Evolutionary conservation across 768 basidiomycete genomes (phyloP), one percentile per base, ranked within the genome.

Genomic region (Russula compacta): DNA sequence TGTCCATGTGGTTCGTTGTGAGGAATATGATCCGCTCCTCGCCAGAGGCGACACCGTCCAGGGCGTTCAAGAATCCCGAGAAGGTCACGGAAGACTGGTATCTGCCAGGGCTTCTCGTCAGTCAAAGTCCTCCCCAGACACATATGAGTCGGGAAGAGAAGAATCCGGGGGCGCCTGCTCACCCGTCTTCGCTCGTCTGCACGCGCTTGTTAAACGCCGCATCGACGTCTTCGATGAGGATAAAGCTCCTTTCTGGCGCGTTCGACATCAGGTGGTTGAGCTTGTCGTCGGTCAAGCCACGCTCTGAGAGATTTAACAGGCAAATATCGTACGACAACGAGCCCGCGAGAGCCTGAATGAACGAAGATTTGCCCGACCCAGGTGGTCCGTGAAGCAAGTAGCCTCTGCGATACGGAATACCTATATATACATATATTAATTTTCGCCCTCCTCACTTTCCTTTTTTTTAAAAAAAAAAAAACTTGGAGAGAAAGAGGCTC

Each of bases 11-110:
- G 72, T 99, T 99, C n/a, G 97, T 98, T 0, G 97, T 99, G 86
- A 99, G 90, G 75, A 99, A 99, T 39, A 99, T 83, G 70, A 99
- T 87, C n/a, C 97, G 86, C 69, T 97, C 94, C 75, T 98, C 95
- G 44, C 94, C 92, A 11, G 95, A 97, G 5, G 93, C 95, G 33
- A 99, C 95, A 17, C 97, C 97, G 69, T 99, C 97, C 3, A 99
- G 78, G 14, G 95, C 94, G 68, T 99, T 99, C 46, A 99, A 76
- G 70, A 98, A 91, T 32, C 97, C 97, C 8, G 95, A 98, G 75
- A 99, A 98, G 4, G 97, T 98, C 39, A 99, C 87, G 12, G 89
- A 89, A 0, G 93, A 94, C 73, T 95, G 93, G 71, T 92, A 95
- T 29, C 93, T 95, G 68, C 24, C 24, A 29, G 2, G 3, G 24